Evolutionary conservation across 306 rosid genomes (phyloP).

Genomic region (Prunus kanzakura): DNA sequence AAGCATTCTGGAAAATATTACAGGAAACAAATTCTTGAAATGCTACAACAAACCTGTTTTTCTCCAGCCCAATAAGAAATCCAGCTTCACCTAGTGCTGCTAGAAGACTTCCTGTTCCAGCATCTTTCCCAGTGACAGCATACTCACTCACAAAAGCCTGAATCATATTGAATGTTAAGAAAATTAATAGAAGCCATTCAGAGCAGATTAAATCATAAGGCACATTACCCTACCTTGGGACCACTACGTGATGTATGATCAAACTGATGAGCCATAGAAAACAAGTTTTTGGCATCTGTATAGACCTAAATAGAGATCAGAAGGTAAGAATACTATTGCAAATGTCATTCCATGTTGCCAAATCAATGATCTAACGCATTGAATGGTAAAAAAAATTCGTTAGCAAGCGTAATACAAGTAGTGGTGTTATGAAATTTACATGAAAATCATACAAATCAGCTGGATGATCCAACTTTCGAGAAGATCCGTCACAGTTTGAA

Average conservation of each 20-base stretch:
- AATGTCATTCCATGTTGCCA: conserved; percentile 2
- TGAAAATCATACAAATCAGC: conserved; percentile 89
- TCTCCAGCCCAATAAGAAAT: conserved; percentile 83
- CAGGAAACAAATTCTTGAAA: conserved; percentile 1
- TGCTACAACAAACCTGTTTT: conserved; percentile 57
- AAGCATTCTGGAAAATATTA: neutral
- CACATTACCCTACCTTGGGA: conserved; percentile 41
- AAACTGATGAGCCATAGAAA: conserved; percentile 54
- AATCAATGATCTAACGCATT: neutral
- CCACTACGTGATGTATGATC: conserved; percentile 51
- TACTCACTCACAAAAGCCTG: conserved; percentile 97
- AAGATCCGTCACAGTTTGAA: conserved; percentile 84
- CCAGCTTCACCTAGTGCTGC: conserved; percentile 88
- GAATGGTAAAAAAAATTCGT: neutral
- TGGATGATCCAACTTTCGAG: conserved; percentile 69
- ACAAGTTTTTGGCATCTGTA: conserved; percentile 65
- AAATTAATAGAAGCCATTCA: neutral
- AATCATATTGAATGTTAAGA: conserved; percentile 18
- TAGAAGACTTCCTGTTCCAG: conserved; percentile 81
- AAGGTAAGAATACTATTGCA: neutral
- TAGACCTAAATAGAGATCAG: conserved; percentile 50
- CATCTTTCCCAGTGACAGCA: conserved; percentile 75
- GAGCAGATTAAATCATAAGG: conserved; percentile 9
- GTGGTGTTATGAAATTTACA: conserved; percentile 43
- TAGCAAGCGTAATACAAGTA: conserved; percentile 5